Evolutionary conservation across 2,329 filamentous ascomycete genomes (phyloP), one percentile per base, ranked within the genome.

Genomic region (Botryotinia calthae): DNA sequence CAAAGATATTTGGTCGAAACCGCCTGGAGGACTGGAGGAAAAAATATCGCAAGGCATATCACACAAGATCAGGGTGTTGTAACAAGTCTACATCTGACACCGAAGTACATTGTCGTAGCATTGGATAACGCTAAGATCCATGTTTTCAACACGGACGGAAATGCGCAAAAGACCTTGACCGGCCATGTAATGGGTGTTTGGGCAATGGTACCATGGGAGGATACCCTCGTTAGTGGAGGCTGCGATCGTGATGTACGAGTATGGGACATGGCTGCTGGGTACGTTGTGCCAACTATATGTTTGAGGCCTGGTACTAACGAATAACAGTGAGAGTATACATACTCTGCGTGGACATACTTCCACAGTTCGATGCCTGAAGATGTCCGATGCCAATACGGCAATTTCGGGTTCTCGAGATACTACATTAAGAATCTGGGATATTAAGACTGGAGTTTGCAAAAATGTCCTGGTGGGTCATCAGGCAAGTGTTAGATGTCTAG

Each of bases 151-250:
- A 95, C 94, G 0, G 90, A 96, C 77, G 96, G 96, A 48, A 91
- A 94, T 77, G 90, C 94, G 76, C 90, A 97, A 78, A 93, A 94
- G 81, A 97, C 94, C 3, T 84, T 99, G 42, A 92, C 96, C 80
- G 96, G 96, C 18, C 96, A 99, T 84, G 93, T 98, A 62, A 99
- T 99, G 96, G 96, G 96, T 58, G 96, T 99, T 31, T 99, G 96
- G 96, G 96, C 96, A 66, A 98, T 99, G 95, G 94, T 99, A 37
- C 96, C 96, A 10, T 98, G 95, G 93, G 95, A 93, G 74, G 95
- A 99, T 81, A 92, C 93, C 70, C 87, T 99, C 74, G 96, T 99
- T 74, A 98, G 94, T 79, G 96, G 96, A 78, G 96, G 96, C 9
- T 99, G 96, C 81, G 96, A 99, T 84, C 89, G 96, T 74, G 96